Base-by-base conservation (phyloP, 805 yeast species). In the Yarrowia sp. region DNA sequence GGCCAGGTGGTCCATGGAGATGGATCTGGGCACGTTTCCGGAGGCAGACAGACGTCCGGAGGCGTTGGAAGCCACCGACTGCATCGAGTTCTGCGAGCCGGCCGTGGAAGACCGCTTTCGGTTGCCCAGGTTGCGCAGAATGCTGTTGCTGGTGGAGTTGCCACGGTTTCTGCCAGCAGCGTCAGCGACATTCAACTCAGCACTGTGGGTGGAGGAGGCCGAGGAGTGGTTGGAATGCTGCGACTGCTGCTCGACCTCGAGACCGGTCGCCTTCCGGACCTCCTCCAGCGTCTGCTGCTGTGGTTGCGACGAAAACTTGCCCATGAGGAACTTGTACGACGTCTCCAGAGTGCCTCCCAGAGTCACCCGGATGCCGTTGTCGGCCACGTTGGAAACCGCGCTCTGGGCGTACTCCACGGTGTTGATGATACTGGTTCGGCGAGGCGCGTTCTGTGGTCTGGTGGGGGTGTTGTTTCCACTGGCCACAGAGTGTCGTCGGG, bases 311-410 rank as follows among this genome's bases (percentile, higher is more conserved):
- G 68, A 41, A 29, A 60, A 65, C 66, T 68, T 65, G 35, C 69
- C 71, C 61, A 72, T 63, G 22, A 72, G 62, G 53, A 67, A 72
- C 42, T 70, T 65, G 63, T 72, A 73, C 4, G 74, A 69, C 58
- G 61, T 70, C n/a, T 71, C 73, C 18, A 74, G 68, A 5, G 76
- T 72, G 3, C 70, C 68, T 21, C 74, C 72, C 21, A 72, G 51
- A 16, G 74, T 68, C 62, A 55, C 46, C 63, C 38, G 16, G 65
- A 63, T 16, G 58, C 66, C 56, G 24, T 42, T 49, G 1, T 56
- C 65, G 25, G 42, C 55, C 49, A 29, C 47, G 24, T 33, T 62
- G 51, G 36, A 35, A 14, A 27, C 53, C 14, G 49, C 53, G 33
- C 24, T 35, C 21, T 31, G 46, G 27, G 55, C 55, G 9, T 51